Evolutionary conservation across 2,329 filamentous ascomycete genomes (phyloP).

Genomic region (Aspergillus sp.): DNA sequence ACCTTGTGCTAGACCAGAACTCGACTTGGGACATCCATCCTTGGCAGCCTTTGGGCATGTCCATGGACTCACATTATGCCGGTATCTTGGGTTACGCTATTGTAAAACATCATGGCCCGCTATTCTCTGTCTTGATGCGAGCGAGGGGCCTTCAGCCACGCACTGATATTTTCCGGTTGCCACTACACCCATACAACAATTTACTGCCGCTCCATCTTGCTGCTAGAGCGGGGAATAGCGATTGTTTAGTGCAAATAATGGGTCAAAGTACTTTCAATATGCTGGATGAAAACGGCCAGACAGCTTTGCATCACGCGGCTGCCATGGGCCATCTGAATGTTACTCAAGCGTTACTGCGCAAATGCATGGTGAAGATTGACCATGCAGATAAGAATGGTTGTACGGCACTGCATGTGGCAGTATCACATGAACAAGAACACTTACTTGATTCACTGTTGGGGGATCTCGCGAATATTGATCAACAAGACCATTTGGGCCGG

Average conservation of each 20-base stretch:
- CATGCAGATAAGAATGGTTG: background rate
- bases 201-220: background rate
- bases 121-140: background rate
- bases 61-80: background rate
- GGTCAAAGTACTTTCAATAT: background rate
- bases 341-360: background rate
- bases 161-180: background rate
- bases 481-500: background rate
- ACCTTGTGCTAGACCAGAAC: background rate
- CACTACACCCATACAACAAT: background rate
- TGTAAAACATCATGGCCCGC: background rate
- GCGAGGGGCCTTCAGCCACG: background rate
- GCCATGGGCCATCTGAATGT: background rate
- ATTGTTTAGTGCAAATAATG: background rate
- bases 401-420: background rate
- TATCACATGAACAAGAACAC: background rate
- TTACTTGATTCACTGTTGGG: rapidly evolving
- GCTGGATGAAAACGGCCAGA: background rate
- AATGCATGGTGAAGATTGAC: background rate
- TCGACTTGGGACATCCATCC: background rate
- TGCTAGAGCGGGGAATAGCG: background rate
- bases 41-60: background rate
- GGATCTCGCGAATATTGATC: background rate
- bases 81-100: background rate
- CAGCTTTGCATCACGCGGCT: background rate